phyloP scores from a whole-genome alignment of 2,329 filamentous ascomycete species.

The Fusarium udum region DNA sequence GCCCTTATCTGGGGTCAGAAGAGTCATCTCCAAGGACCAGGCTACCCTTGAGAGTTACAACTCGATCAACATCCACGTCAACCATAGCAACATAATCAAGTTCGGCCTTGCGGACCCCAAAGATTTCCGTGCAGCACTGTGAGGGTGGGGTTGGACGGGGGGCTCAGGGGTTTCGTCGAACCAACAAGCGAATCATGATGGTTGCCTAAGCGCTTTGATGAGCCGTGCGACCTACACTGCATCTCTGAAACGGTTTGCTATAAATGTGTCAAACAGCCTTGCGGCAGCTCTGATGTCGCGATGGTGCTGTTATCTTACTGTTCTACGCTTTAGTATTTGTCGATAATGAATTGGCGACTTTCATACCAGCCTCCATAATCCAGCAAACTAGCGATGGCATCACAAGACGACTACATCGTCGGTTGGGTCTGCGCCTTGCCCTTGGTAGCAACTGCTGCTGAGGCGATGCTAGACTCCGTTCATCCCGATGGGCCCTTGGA shows the following conservation, averaged over 20 bases:
- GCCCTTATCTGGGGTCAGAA: constrained; percentile 35
- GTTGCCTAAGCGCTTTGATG: neutral
- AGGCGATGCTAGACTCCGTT: neutral
- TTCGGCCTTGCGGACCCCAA: constrained; percentile 23
- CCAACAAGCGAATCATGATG: neutral
- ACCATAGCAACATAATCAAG: constrained; percentile 39
- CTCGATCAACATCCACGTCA: constrained; percentile 42
- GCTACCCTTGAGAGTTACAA: constrained; percentile 45
- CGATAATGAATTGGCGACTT: neutral
- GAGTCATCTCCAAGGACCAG: constrained; percentile 45
- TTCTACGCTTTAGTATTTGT: neutral
- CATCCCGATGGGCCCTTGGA: neutral
- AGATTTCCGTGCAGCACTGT: neutral
- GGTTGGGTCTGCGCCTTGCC: neutral
- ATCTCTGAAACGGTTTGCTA: neutral
- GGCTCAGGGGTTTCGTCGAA: neutral
- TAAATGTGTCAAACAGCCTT: neutral
- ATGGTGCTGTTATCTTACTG: neutral
- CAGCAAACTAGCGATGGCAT: neutral
- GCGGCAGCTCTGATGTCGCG: neutral
- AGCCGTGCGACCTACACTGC: neutral
- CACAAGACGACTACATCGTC: neutral
- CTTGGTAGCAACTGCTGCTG: neutral
- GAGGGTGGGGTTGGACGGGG: neutral
- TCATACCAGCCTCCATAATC: neutral